phyloP scores from a whole-genome alignment of 2,329 filamentous ascomycete species.

The Trichoderma koningiopsis region DNA sequence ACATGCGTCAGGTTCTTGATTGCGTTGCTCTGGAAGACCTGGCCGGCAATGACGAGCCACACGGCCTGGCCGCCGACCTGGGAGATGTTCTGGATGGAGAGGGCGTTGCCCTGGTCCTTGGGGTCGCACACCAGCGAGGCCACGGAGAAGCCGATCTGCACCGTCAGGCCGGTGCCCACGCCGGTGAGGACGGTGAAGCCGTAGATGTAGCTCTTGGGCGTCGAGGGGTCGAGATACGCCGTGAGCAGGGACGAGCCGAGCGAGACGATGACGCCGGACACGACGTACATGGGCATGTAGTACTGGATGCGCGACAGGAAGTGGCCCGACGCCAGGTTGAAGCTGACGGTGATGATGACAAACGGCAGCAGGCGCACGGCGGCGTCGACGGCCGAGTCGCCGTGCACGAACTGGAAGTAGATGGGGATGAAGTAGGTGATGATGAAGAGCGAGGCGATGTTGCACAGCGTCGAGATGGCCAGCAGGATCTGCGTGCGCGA shows the following conservation, averaged over 20 bases:
- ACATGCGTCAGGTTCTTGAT: slow-evolving; percentile 5
- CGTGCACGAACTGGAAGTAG: slow-evolving; percentile 29
- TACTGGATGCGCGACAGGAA: slow-evolving; percentile 14
- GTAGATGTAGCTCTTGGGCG: slow-evolving; percentile 26
- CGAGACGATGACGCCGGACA: slow-evolving; percentile 24
- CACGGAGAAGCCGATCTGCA: slow-evolving; percentile 37
- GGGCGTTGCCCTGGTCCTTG: not conserved
- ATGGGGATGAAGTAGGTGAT: slow-evolving; percentile 28
- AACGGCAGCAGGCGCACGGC: slow-evolving; percentile 28
- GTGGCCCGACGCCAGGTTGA: slow-evolving; percentile 19
- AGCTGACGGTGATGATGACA: slow-evolving; percentile 9
- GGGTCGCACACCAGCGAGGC: slow-evolving; percentile 26
- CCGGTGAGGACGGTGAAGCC: slow-evolving; percentile 27
- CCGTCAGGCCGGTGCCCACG: slow-evolving; percentile 24
- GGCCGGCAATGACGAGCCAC: slow-evolving; percentile 34
- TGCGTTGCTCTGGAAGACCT: slow-evolving; percentile 39
- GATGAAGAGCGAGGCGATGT: slow-evolving; percentile 25
- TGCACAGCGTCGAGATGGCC: slow-evolving; percentile 22
- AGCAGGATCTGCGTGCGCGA: slow-evolving; percentile 26
- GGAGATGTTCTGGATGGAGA: slow-evolving; percentile 36
- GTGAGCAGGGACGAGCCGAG: slow-evolving; percentile 23
- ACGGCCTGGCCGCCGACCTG: slow-evolving; percentile 29
- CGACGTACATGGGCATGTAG: slow-evolving; percentile 25
- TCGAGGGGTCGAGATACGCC: slow-evolving; percentile 9
- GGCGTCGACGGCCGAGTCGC: slow-evolving; percentile 24